Base-by-base conservation (phyloP, 495 filamentous ascomycete genomes). In the Tuber melanosporum region DNA sequence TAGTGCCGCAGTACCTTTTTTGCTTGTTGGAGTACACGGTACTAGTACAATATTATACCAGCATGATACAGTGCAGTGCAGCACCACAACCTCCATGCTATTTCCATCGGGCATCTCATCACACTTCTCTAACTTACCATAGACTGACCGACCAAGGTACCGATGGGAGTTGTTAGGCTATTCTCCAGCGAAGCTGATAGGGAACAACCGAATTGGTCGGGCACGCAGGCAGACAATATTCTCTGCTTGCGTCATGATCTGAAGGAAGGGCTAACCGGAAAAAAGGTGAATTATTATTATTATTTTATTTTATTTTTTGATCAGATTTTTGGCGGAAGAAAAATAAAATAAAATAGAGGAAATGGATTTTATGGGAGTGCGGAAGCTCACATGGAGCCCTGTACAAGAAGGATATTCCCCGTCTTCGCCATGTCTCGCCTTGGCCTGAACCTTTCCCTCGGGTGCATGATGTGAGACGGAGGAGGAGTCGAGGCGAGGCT, bases 391-490 rank as follows among this genome's bases (percentile, higher is more conserved):
- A 79, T 78, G 46, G 41, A 78, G 77, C 49, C 73, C 70, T 62
- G 52, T 32, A n/a, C 49, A 52, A 22, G 49, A 10, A 32, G 52
- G 52, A 62, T 14, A 32, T 62, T 62, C 52, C 74, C 78, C 77
- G 73, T 80, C 76, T 62, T 79, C 70, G 47, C 70, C 75, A 71
- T 80, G 74, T 74, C 78, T 74, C 78, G 77, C 79, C 78, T 80
- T 80, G 73, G 62, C 71, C 76, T 78, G 73, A 80, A 80, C 78
- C 78, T 76, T 42, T 73, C 78, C 36, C 77, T 80, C 78, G 78
- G 78, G 78, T 80, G 77, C 73, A 79, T 71, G 71, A 52, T 79
- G 78, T 80, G 78, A 80, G 78, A 79, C 78, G 78, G 75, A 76
- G 78, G 73, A 71, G 78, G 74, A 62, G 71, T 78, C 49, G 74